These are phyloP conservation scores for Ophiostoma sp. DNA, from an alignment of 2,329 filamentous ascomycete species.

Conservation along the genomic window DNA sequence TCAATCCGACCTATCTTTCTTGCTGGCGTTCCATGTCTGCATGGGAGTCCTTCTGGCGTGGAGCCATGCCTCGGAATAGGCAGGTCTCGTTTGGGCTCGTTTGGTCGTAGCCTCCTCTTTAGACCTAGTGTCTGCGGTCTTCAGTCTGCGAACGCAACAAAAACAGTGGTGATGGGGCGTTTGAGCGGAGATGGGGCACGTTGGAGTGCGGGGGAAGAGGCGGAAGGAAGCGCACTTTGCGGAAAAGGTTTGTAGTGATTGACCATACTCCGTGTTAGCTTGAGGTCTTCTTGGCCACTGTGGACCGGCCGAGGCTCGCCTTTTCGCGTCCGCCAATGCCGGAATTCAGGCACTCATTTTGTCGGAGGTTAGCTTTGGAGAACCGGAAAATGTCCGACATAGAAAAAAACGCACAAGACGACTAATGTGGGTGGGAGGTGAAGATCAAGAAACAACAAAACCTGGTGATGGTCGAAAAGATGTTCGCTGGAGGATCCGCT, in stretches of 20 bases:
- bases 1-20: neutral
- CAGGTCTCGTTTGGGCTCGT: slow-evolving; percentile 5
- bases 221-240: neutral
- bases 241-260: neutral
- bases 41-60: neutral
- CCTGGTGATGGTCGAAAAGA: neutral
- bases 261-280: neutral
- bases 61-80: slow-evolving; percentile 6
- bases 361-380: neutral
- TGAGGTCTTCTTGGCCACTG: neutral
- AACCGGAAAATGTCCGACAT: neutral
- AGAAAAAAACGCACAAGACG: neutral
- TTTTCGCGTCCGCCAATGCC: neutral
- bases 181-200: neutral
- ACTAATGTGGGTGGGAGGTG: neutral
- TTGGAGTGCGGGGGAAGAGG: neutral
- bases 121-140: neutral
- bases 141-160: neutral
- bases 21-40: neutral
- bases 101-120: neutral
- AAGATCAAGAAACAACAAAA: neutral
- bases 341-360: neutral
- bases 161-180: neutral
- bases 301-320: slow-evolving; percentile 4
- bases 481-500: neutral